Evolutionary conservation across 75 land plant genomes (phyloP), one percentile per base, ranked within the genome.

Genomic region (Ceratopteris richardii): DNA sequence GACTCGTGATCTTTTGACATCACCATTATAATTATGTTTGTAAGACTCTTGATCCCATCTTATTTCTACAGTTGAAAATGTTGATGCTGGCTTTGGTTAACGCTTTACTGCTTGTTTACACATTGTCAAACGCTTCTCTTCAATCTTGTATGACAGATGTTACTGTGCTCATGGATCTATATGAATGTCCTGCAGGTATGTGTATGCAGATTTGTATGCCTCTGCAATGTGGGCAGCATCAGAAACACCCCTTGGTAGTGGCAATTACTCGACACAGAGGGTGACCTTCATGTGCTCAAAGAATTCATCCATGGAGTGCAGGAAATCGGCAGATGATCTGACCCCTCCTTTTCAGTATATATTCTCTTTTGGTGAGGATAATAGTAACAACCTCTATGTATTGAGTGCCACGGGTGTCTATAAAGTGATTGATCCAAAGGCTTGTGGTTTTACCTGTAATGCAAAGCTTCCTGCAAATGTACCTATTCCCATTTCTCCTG

Each of bases 291-390:
- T 24, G 16, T 93, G 98, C 66, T 74, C 98, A 41, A 37, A 37
- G 0, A 62, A 75, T 28, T 77, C 98, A 11, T 83, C 98, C 0
- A 46, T 93, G 37, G 66, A 69, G 1, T 93, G 98, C 65, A 62
- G 40, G 9, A 42, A 51, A 26, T 33, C 57, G 2, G 62, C 64
- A 27, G 80, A 47, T 41, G 64, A 37, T 61, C 0, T 61, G 23
- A 51, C 62, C 33, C 80, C 84, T 0, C 54, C 68, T 25, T 41
- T 90, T 60, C 72, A 71, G 0, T 68, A 61, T 48, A 64, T 85
- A 25, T 74, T 77, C 67, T 77, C 98, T 26, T 88, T 69, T 39
- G 98, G 90, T 0, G 78, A 82, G 60, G 98, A 93, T 62, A 85
- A 79, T 66, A 65, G 31, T 0, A 78, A 79, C 46, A 82, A 93